A percentile compares a stretch with the other conserved stretches of the same genome.
Conservation (phyloP, 1,139 yeast species). For the Magnusiomyces starmeri region DNA sequence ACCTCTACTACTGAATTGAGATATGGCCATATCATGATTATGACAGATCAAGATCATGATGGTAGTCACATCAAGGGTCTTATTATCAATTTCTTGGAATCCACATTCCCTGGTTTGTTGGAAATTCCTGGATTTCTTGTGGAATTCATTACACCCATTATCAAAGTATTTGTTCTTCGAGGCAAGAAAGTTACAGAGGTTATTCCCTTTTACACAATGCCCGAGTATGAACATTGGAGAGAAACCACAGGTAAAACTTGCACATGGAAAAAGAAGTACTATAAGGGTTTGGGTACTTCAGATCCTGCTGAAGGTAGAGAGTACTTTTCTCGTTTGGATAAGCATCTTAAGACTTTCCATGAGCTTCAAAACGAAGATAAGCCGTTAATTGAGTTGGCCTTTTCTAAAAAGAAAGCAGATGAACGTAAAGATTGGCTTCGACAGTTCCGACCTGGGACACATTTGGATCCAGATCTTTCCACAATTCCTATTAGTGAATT, state of each 20-base stretch:
- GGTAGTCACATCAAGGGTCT: conserved; percentile 98
- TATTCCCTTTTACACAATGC: conserved; percentile 86
- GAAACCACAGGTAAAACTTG: conserved; percentile 67
- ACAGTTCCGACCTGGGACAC: conserved; percentile 84
- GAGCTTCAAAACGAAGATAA: conserved; percentile 75
- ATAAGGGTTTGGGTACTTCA: conserved; percentile 98
- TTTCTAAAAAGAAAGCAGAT: conserved; percentile 92
- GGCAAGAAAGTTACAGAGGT: conserved; percentile 51
- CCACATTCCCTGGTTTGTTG: conserved; percentile 89
- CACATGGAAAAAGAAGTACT: conserved; percentile 91
- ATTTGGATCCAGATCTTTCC: conserved; percentile 69
- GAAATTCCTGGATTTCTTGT: conserved; percentile 86
- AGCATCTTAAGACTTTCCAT: conserved; percentile 80
- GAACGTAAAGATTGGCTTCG: conserved; percentile 97
- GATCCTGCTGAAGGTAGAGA: conserved; percentile 74
- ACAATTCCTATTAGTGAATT: conserved; percentile 89
- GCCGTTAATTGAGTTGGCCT: conserved; percentile 82
- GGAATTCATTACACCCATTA: conserved; percentile 95
- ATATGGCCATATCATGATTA: conserved; percentile 96
- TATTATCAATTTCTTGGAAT: conserved; percentile 84
- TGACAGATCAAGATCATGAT: conserved; percentile 99
- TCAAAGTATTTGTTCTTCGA: conserved; percentile 71
- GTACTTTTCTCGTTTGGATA: conserved; percentile 79
- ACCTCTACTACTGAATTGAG: conserved; percentile 68
- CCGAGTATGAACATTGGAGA: conserved; percentile 93